Percentiles rank a stretch among this genome's conserved stretches.
These are phyloP conservation scores for Bimuria novae-zelandiae DNA, from an alignment of 2,329 filamentous ascomycete genomes.

Conservation along the genomic window DNA sequence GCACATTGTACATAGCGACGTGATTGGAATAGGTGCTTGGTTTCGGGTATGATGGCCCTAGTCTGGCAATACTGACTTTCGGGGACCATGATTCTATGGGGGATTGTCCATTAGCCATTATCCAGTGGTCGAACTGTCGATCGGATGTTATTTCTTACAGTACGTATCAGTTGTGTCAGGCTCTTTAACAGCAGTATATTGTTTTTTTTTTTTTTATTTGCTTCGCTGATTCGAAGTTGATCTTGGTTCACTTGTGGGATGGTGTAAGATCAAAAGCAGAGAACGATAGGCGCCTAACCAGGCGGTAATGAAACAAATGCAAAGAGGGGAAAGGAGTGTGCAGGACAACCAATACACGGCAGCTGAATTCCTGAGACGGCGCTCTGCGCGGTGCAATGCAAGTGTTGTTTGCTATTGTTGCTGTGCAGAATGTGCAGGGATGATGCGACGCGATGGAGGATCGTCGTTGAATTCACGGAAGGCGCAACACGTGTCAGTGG, in stretches of 20 bases:
- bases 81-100: conserved; percentile 16
- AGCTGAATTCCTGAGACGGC: conserved; percentile 4
- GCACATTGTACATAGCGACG: conserved; percentile 46
- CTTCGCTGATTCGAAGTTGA: background rate
- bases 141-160: too few species aligned
- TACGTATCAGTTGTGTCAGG: too few species aligned
- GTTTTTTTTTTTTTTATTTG: background rate
- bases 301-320: background rate
- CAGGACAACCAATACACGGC: background rate
- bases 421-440: background rate
- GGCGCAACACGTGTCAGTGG: too few species aligned
- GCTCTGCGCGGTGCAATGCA: conserved; percentile 1
- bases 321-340: too few species aligned
- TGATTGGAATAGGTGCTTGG: conserved; percentile 40
- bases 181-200: too few species aligned
- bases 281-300: background rate
- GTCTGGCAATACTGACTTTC: conserved; percentile 25
- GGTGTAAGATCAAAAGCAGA: background rate
- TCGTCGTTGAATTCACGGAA: too few species aligned
- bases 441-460: background rate
- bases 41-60: conserved; percentile 29
- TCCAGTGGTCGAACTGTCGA: too few species aligned
- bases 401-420: background rate
- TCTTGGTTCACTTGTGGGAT: background rate
- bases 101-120: too few species aligned